Percentiles rank a stretch among this genome's conserved stretches.
phyloP scores from a whole-genome alignment of 2,329 filamentous ascomycete species.

The Colletotrichum salicis region DNA sequence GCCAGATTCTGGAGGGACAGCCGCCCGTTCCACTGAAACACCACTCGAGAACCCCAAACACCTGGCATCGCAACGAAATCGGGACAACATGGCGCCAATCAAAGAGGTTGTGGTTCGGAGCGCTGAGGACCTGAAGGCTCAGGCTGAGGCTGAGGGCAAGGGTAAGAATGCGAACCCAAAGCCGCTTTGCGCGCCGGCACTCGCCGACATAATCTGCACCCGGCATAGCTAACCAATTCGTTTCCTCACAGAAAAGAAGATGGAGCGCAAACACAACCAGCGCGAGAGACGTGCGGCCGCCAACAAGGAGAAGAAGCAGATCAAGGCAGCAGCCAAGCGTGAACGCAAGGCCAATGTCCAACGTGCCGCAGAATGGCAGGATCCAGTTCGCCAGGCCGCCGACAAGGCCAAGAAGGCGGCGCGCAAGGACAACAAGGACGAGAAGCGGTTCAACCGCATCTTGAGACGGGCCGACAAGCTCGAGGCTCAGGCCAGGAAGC shows the following conservation, averaged over 20 bases:
- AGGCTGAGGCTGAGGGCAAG: conserved; percentile 15
- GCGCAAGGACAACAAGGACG: conserved; percentile 43
- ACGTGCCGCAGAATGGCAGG: conserved; percentile 46
- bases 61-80: background rate
- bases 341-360: conserved; percentile 49
- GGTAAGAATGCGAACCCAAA: conserved; percentile 9
- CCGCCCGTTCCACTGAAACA: no score
- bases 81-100: conserved; percentile 8
- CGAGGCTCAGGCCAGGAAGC: conserved; percentile 51
- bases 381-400: conserved; percentile 43
- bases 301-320: conserved; percentile 50
- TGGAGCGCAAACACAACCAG: conserved; percentile 41
- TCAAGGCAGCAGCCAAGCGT: conserved; percentile 50
- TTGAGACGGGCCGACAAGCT: conserved; percentile 53
- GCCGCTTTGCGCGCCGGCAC: background rate
- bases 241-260: conserved; percentile 42
- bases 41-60: background rate
- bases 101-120: background rate
- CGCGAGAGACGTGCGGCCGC: conserved; percentile 41
- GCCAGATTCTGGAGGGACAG: no score
- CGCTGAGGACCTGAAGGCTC: conserved; percentile 35
- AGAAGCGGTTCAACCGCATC: conserved; percentile 52
- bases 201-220: background rate
- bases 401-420: conserved; percentile 45
- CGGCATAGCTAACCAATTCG: background rate